A percentile compares a stretch with the other conserved stretches of the same genome.
phyloP scores from a whole-genome alignment of 768 basidiomycete species.

The Boletellus ananiceps region DNA sequence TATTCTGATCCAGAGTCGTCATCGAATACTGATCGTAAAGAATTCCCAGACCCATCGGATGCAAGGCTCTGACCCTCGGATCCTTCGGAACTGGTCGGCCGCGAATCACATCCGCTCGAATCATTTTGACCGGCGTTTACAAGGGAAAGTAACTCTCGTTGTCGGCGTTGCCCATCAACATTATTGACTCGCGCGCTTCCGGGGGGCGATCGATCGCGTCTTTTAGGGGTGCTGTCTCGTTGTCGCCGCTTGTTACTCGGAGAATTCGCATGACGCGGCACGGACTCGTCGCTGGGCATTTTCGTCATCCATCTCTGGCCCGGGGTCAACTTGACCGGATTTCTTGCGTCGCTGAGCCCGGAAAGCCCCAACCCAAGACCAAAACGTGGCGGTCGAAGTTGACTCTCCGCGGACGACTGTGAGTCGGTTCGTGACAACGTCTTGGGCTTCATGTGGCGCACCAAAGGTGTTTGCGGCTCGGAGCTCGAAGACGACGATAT shows the following conservation, averaged over 20 bases:
- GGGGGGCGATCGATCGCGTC: slow-evolving; percentile 10
- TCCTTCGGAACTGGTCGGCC: slow-evolving; percentile 13
- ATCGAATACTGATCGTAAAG: slow-evolving; percentile 17
- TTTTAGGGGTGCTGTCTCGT: slow-evolving; percentile 9
- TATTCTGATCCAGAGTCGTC: slow-evolving; percentile 33
- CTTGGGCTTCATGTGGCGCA: slow-evolving; percentile 15
- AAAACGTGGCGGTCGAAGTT: slow-evolving; percentile 24
- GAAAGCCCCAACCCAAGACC: slow-evolving; percentile 28
- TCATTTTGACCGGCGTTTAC: slow-evolving; percentile 2
- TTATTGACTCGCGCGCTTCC: slow-evolving; percentile 1
- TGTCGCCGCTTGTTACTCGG: slow-evolving; percentile 7
- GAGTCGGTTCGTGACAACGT: slow-evolving; percentile 16
- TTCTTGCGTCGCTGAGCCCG: slow-evolving; percentile 11
- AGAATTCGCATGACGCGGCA: slow-evolving; percentile 4
- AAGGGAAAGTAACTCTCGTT: slow-evolving; percentile 17
- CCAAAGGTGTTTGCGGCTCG: slow-evolving; percentile 30
- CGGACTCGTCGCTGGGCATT: not conserved
- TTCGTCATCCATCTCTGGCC: slow-evolving; percentile 18
- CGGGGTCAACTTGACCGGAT: slow-evolving; percentile 3
- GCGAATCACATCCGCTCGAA: slow-evolving; percentile 19
- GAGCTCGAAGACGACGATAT: slow-evolving; percentile 40
- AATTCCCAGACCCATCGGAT: slow-evolving; percentile 19
- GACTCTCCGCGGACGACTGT: slow-evolving; percentile 20
- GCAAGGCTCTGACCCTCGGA: slow-evolving; percentile 9
- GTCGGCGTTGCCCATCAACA: slow-evolving; percentile 15